phyloP scores from a whole-genome alignment of 768 basidiomycete species.

The Mrakia blollopis region DNA sequence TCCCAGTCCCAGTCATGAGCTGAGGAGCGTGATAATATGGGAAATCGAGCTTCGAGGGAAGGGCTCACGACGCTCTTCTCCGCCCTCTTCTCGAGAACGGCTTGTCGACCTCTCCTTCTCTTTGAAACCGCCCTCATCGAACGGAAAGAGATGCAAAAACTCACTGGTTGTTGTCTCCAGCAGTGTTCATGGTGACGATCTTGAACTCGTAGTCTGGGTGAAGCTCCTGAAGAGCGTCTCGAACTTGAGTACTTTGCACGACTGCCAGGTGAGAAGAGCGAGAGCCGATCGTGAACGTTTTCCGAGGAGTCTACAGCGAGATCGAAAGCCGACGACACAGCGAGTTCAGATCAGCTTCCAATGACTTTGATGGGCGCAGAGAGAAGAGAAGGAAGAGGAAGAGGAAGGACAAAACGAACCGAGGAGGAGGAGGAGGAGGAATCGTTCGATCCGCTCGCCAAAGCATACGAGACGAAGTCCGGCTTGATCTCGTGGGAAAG shows the following conservation, averaged over 20 bases:
- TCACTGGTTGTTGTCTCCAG: conserved; percentile 77
- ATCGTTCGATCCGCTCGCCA: no score
- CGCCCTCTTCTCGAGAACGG: background rate
- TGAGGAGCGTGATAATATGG: background rate
- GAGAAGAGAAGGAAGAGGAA: background rate
- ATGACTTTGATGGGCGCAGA: no score
- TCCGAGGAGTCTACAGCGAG: background rate
- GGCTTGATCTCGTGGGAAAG: no score
- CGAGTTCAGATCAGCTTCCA: no score
- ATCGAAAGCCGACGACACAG: background rate
- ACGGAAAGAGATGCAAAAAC: background rate
- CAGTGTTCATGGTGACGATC: conserved; percentile 63
- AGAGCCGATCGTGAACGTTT: conserved; percentile 64
- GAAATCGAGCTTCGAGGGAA: background rate
- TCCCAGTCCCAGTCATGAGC: no score
- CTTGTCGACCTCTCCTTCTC: background rate
- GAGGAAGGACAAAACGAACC: no score
- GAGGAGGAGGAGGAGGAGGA: no score
- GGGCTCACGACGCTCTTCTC: background rate
- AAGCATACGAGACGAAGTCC: no score
- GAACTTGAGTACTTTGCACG: conserved; percentile 78
- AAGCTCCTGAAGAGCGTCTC: conserved; percentile 56
- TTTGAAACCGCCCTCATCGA: no score
- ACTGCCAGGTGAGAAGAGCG: conserved; percentile 82
- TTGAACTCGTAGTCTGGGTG: conserved; percentile 55